A percentile compares a stretch with the other conserved stretches of the same genome.
Conservation (phyloP, 345 rosid genomes). For the Boechera divaricarpa region DNA sequence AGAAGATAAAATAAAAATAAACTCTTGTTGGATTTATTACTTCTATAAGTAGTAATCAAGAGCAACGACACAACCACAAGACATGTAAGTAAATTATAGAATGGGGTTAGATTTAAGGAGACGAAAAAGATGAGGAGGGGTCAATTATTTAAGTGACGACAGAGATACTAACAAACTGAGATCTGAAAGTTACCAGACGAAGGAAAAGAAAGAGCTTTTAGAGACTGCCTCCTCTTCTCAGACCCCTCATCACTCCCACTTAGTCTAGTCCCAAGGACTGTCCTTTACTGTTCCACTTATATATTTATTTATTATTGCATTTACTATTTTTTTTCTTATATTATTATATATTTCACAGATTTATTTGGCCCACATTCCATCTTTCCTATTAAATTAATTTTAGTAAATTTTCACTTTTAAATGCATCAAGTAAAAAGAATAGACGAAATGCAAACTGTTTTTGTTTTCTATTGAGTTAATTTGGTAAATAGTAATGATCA, state of each 20-base stretch:
- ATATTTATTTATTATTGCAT: neutral
- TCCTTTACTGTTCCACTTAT: conserved; percentile 41
- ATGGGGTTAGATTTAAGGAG: conserved; percentile 46
- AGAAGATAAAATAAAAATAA: neutral
- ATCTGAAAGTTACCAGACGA: conserved; percentile 49
- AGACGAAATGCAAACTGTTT: neutral
- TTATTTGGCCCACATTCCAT: neutral
- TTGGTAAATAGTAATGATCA: neutral
- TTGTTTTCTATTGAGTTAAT: neutral
- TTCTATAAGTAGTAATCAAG: conserved; percentile 44
- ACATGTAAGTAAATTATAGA: conserved; percentile 37
- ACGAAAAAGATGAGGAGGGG: conserved; percentile 36
- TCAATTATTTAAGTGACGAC: conserved; percentile 45
- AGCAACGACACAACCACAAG: conserved; percentile 28
- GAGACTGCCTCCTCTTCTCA: conserved; percentile 46
- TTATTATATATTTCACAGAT: neutral
- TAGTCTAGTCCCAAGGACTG: conserved; percentile 50
- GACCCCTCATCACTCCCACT: conserved; percentile 46
- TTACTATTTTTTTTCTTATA: neutral
- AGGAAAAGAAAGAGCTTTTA: conserved; percentile 46
- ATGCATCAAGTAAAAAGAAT: no score
- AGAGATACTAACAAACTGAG: conserved; percentile 45
- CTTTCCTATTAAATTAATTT: neutral
- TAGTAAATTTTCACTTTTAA: no score
- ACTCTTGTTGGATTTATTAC: conserved; percentile 18